Conservation (phyloP, 768 basidiomycete species). For the Russula olivacea region DNA sequence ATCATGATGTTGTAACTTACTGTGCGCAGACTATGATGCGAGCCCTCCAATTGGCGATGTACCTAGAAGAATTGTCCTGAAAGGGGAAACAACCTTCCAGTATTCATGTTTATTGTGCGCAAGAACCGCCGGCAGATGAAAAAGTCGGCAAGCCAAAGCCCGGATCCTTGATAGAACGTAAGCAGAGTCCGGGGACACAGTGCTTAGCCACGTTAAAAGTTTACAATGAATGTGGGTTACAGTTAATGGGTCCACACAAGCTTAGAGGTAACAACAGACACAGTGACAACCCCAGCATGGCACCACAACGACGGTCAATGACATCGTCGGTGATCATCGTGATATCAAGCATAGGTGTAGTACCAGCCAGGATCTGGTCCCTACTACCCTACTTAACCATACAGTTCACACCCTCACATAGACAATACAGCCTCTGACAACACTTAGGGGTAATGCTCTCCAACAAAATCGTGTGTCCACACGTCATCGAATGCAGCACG, state of each 20-base stretch:
- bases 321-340: not conserved
- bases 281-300: not conserved
- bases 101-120: not conserved
- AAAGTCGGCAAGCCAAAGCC: not conserved
- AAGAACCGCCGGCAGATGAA: not conserved
- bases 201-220: not conserved
- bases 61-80: not conserved
- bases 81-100: not conserved
- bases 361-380: not conserved
- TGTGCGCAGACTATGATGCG: too few species aligned
- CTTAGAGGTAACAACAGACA: not conserved
- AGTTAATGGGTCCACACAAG: not conserved
- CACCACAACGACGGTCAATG: not conserved
- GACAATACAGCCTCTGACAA: not conserved
- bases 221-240: not conserved
- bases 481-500: too few species aligned
- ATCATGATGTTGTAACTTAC: too few species aligned
- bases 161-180: not conserved
- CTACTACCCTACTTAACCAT: not conserved
- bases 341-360: not conserved
- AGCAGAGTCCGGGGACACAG: not conserved
- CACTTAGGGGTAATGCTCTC: not conserved
- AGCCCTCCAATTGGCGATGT: not conserved
- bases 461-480: too few species aligned
- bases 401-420: not conserved